Conservation (phyloP, 176 grass and related monocot species). For the Avena eriantha region DNA sequence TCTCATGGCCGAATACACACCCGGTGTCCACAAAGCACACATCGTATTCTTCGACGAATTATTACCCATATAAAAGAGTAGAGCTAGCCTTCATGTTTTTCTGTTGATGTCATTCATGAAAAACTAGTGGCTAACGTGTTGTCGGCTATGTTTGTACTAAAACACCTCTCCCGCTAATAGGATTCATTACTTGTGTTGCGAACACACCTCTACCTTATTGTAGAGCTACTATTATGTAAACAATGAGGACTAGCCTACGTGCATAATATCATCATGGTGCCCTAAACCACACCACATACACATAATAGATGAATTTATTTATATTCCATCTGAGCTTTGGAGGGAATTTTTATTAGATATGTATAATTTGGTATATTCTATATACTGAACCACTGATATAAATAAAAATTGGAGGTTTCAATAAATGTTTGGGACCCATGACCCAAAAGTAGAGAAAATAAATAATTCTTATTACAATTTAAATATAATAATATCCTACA, state of each 20-base stretch:
- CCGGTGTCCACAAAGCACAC: not conserved
- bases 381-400: not conserved
- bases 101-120: not conserved
- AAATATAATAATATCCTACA: not conserved
- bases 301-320: too few relatives aligned
- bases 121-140: not conserved
- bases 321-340: too few relatives aligned
- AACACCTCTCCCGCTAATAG: not conserved
- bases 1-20: not conserved
- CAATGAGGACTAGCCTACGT: too few relatives aligned
- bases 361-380: not conserved
- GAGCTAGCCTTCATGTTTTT: not conserved
- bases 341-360: not conserved
- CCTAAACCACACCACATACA: too few relatives aligned
- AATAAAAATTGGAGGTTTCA: not conserved
- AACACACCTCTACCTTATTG: too few relatives aligned
- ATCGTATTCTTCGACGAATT: not conserved
- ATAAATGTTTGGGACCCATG: not conserved
- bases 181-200: not conserved
- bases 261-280: too few relatives aligned
- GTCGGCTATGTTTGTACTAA: not conserved
- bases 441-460: not conserved
- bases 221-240: too few relatives aligned
- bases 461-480: not conserved
- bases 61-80: not conserved